Base-by-base conservation (phyloP, 352 stramenopile species). In the Albugo candida region DNA sequence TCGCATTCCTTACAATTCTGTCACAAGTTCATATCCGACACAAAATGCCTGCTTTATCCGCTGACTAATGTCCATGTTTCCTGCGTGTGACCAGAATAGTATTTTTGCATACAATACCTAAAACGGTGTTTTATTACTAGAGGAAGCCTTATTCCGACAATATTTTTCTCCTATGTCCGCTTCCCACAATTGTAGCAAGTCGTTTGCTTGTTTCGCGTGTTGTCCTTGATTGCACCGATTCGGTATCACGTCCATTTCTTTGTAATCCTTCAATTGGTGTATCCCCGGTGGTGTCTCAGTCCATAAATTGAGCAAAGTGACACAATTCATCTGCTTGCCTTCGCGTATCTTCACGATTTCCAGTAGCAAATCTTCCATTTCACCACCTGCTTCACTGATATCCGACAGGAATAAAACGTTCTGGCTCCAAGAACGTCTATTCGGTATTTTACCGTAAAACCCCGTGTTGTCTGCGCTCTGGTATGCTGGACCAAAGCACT, bases 271-370 rank as follows among this genome's bases (percentile, higher is more conserved):
- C 24, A 10, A 3, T 31, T 8, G 24, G 24, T 10, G 24, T 8
- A 10, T 31, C 3, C 8, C 24, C 8, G 3, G 3, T 31, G 24
- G 24, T 43, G 8, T 19, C 20, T 3, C 8, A 43, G 17, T 43
- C 38, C 38, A 43, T 43, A 10, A 43, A 8, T 43, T 55, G 49
- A 5, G 31, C 42, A 14, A 49, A 55, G n/a, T 34, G 17, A 14
- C 45, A 38, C 5, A 55, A 27, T 34, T 55, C 49, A 13, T 55
- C 41, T 11, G 49, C 49, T 1, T 55, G 49, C 41, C 5, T 17
- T 12, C 21, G 43, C 53, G 42, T 52, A 47, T 43, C 50, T 48
- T 43, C 6, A 59, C 43, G 27, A 45, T 59, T 41, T 59, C 45
- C n/a, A 59, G 16, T 1, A 59, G 48, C 6, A 54, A 16, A 51